phyloP scores from a whole-genome alignment of 208 protist species.

The Leishmania mexicana region DNA sequence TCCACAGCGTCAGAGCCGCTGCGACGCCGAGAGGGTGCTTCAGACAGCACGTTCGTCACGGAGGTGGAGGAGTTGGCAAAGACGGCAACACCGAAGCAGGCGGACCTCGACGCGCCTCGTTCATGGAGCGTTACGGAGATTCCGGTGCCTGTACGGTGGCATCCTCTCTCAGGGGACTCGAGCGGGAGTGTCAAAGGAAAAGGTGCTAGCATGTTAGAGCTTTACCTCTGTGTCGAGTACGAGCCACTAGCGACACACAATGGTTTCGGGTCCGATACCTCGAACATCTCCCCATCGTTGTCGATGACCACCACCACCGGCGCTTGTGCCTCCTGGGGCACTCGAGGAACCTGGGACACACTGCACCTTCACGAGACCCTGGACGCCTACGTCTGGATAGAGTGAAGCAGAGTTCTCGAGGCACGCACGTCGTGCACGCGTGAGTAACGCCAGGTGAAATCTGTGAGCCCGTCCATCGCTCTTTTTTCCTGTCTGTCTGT shows the following conservation, averaged over 20 bases:
- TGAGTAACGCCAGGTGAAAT: background rate
- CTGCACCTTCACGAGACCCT: conserved; percentile 16
- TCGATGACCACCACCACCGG: background rate
- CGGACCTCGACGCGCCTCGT: conserved; percentile 2
- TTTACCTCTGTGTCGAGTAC: conserved; percentile 27
- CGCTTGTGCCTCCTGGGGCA: background rate
- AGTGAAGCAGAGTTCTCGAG: background rate
- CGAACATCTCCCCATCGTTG: background rate
- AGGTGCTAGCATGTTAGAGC: conserved; percentile 4
- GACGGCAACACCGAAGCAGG: background rate
- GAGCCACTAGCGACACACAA: background rate
- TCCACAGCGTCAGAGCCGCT: background rate
- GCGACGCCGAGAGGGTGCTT: background rate
- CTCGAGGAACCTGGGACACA: background rate
- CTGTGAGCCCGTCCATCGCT: background rate
- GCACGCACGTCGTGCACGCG: background rate
- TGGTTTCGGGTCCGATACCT: background rate
- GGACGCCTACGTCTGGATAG: conserved; percentile 29
- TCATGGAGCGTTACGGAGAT: conserved; percentile 20
- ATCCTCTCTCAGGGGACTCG: conserved; percentile 2
- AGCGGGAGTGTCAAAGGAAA: background rate
- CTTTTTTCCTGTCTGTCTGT: background rate
- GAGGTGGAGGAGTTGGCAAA: background rate
- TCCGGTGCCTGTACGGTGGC: conserved; percentile 31
- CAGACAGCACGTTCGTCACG: conserved; percentile 17